These are phyloP conservation scores for Aspergillus niger DNA, from an alignment of 2,329 filamentous ascomycete genomes.

Conservation along the genomic window DNA sequence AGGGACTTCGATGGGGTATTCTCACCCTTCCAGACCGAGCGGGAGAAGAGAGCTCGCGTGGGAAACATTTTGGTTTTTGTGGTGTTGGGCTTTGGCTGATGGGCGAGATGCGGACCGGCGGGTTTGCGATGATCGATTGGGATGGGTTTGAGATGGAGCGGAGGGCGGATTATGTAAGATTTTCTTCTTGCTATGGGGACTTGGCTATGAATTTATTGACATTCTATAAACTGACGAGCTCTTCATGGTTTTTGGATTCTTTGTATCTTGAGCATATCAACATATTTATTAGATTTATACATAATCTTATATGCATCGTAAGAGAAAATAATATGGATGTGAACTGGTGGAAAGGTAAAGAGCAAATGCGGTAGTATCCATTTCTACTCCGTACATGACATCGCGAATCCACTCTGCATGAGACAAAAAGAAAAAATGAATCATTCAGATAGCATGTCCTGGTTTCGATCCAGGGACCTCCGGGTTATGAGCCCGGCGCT, in stretches of 20 bases:
- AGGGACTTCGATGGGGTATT: not conserved
- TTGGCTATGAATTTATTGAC: too few relatives aligned
- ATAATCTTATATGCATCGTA: too few relatives aligned
- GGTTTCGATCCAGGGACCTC: constrained; percentile 41
- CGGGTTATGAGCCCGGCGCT: constrained; percentile 52
- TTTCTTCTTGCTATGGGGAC: not conserved
- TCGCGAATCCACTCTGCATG: too few relatives aligned
- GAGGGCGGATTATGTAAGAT: not conserved
- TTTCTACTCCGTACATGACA: too few relatives aligned
- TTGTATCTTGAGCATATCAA: too few relatives aligned
- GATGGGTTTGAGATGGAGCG: not conserved
- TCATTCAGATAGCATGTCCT: constrained; percentile 20
- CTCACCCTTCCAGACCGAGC: constrained; percentile 87
- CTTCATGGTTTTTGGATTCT: too few relatives aligned
- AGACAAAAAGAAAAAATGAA: not conserved
- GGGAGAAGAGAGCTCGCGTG: constrained; percentile 67
- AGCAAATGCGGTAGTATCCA: too few relatives aligned
- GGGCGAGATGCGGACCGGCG: constrained; percentile 7
- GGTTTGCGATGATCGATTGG: constrained; percentile 18
- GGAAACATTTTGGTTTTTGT: constrained; percentile 62
- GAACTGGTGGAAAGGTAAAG: too few relatives aligned
- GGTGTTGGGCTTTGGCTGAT: constrained; percentile 22
- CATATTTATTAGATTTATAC: too few relatives aligned
- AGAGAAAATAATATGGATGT: too few relatives aligned
- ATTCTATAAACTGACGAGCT: too few relatives aligned